A percentile compares a stretch with the other conserved stretches of the same genome.
These are phyloP conservation scores for Clarireedia hainanense DNA, from an alignment of 2,329 filamentous ascomycete species.

Conservation along the genomic window DNA sequence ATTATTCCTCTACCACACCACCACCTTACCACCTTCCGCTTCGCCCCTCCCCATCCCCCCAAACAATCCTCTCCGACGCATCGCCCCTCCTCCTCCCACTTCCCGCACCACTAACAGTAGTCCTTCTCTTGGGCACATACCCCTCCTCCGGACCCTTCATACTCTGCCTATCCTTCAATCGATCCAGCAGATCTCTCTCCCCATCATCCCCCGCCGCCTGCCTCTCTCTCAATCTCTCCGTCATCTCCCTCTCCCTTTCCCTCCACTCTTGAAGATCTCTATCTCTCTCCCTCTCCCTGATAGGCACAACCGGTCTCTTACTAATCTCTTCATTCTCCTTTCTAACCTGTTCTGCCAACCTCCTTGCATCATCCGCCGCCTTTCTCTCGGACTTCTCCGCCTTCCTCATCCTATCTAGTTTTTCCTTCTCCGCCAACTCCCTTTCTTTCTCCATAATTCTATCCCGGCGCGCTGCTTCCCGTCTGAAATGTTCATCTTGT, in stretches of 20 bases:
- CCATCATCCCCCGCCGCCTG: neutral
- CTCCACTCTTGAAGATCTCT: neutral
- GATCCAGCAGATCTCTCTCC: neutral
- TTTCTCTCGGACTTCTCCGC: constrained; percentile 7
- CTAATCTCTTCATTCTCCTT: constrained; percentile 26
- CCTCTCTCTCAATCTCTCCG: constrained; percentile 6
- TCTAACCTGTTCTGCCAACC: constrained; percentile 13
- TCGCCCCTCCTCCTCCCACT: neutral
- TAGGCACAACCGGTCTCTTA: constrained; percentile 21
- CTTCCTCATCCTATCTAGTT: constrained; percentile 3
- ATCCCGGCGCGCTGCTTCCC: neutral
- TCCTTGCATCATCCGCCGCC: constrained; percentile 6
- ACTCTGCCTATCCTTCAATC: neutral
- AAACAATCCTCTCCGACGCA: constrained; percentile 3
- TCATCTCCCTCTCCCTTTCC: neutral
- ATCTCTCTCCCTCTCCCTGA: constrained; percentile 9
- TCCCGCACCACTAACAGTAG: neutral
- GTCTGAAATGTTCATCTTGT: neutral
- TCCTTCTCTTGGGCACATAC: neutral
- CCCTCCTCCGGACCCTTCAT: constrained; percentile 2
- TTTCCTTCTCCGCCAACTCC: neutral
- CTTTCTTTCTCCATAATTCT: neutral
- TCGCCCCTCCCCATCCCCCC: constrained; percentile 3
- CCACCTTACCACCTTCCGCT: neutral
- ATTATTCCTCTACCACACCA: too few relatives aligned